A percentile compares a stretch with the other conserved stretches of the same genome.
Evolutionary conservation across 306 rosid species (phyloP).

Genomic region (Pyrus communis): DNA sequence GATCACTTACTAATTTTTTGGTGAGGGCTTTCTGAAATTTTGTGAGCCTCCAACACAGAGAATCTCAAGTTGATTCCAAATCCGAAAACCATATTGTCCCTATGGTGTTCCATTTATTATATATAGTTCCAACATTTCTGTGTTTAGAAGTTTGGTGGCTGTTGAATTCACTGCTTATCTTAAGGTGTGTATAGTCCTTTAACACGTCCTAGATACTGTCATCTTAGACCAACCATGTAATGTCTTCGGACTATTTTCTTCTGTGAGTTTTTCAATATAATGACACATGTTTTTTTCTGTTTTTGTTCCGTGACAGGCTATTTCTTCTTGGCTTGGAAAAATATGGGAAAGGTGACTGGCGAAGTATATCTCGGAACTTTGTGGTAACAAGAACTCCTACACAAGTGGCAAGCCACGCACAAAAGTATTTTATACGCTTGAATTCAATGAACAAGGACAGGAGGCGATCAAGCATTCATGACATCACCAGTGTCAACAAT

Average conservation of each 20-base stretch:
- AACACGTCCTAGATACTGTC: background rate
- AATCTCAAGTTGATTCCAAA: background rate
- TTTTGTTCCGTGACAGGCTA: constrained; percentile 39
- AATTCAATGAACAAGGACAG: constrained; percentile 94
- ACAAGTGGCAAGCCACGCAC: constrained; percentile 98
- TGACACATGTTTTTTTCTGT: background rate
- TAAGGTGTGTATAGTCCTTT: background rate
- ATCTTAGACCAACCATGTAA: background rate
- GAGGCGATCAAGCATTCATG: constrained; percentile 96
- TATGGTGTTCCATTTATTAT: background rate
- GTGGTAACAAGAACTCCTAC: constrained; percentile 96
- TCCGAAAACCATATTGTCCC: background rate
- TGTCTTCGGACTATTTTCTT: background rate
- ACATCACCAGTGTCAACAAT: constrained; percentile 75
- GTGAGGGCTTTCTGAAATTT: background rate
- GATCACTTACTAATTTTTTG: background rate
- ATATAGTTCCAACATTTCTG: background rate
- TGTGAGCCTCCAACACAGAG: background rate
- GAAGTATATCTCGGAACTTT: constrained; percentile 90
- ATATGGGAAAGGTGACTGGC: constrained; percentile 98
- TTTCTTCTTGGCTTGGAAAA: constrained; percentile 93
- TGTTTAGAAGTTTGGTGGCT: background rate
- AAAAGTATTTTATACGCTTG: constrained; percentile 89
- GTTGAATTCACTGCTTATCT: background rate
- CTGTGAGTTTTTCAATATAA: background rate